Base-by-base conservation (phyloP, 2,329 filamentous ascomycete species). In the Talaromyces sp. region DNA sequence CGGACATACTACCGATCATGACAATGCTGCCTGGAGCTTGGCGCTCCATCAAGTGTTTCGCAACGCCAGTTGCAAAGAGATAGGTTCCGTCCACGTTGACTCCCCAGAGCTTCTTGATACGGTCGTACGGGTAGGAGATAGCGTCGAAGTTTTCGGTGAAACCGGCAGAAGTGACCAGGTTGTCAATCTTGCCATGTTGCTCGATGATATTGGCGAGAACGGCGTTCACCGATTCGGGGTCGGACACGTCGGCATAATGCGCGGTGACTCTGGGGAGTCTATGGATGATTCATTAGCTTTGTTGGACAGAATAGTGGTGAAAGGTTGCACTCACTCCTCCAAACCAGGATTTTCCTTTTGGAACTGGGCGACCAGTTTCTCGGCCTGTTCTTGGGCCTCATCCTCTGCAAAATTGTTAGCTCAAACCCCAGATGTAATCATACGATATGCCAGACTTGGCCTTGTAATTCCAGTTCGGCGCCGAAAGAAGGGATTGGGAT, bases 71-170 rank as follows among this genome's bases (percentile, higher is more conserved):
- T 3, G 93, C 91, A 73, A 93, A 96, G 39, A 96, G 82, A 75
- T 96, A 97, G 61, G 93, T 96, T 23, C 93, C 93, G 71, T 90
- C 91, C 1, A 98, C 92, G 68, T 97, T 96, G 73, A 97, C 93
- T 57, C 87, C 88, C 92, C 92, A 97, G 16, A 98, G 86, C 82
- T 96, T 96, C 77, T 93, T 87, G 77, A 97, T 88, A 67, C 93
- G 89, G 69, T 96, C 92, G 69, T 93, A 86, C 0, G 93, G 93
- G 79, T 98, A 98, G 68, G 88, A 87, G 71, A 93, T 89, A 54
- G 93, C 93, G 71, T 96, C 89, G 72, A 92, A 96, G 81, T 97
- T 97, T 81, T 97, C 93, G 14, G 91, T 95, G 80, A 98, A 96
- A 52, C 93, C 93, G 57, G 93, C 93, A n/a, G 92, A 96, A 28